phyloP scores from a whole-genome alignment of 1,284 basidiomycete species.

The Uromyces viciae-fabae region DNA sequence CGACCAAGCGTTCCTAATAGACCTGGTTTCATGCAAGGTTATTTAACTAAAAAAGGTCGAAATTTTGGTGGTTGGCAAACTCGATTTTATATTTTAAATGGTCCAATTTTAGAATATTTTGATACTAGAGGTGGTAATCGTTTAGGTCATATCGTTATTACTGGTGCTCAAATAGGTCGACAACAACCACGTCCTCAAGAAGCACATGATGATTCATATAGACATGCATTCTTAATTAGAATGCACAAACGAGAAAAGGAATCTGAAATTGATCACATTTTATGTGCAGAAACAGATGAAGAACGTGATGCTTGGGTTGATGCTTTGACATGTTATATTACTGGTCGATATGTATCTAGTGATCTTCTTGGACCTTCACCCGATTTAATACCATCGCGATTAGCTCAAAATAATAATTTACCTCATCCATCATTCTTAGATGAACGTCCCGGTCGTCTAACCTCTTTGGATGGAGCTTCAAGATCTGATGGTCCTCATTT shows the following conservation, averaged over 20 bases:
- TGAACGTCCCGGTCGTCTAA: neutral
- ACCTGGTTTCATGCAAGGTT: conserved; percentile 83
- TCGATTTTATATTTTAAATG: conserved; percentile 82
- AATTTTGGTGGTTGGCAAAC: conserved; percentile 96
- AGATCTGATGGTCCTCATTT: conserved; percentile 57
- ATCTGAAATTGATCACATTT: conserved; percentile 73
- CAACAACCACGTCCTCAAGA: conserved; percentile 58
- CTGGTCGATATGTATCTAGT: conserved; percentile 50
- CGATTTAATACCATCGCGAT: conserved; percentile 2
- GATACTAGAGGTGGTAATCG: conserved; percentile 63
- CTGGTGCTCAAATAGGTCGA: conserved; percentile 78
- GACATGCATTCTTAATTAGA: conserved; percentile 89
- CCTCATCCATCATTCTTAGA: neutral
- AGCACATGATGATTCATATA: conserved; percentile 78
- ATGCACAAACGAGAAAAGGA: conserved; percentile 75
- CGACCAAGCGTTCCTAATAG: conserved; percentile 61
- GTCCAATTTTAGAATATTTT: conserved; percentile 80
- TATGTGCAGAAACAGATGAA: conserved; percentile 89
- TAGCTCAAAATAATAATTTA: neutral
- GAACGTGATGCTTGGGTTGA: conserved; percentile 94
- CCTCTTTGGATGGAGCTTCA: conserved; percentile 29
- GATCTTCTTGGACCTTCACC: neutral
- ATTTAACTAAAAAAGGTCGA: conserved; percentile 91
- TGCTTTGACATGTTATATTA: conserved; percentile 72
- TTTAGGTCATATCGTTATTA: conserved; percentile 59